Percentiles rank a stretch among this genome's conserved stretches.
Conservation (phyloP, 768 basidiomycete genomes). For the Rhodotorula kratochvilovae region DNA sequence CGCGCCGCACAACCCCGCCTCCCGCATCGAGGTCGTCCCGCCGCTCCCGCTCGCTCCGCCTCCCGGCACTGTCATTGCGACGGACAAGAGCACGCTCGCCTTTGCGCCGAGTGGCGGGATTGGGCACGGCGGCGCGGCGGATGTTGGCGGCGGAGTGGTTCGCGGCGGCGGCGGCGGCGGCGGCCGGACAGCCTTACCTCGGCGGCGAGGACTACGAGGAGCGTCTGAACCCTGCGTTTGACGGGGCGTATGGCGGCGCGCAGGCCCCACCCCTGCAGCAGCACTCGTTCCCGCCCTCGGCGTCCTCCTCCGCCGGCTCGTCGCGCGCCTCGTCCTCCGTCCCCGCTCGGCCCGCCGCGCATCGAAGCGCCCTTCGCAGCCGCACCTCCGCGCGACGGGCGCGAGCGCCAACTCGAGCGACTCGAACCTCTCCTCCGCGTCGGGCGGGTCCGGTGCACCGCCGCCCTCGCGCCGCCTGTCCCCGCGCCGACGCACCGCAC, state of each 20-base stretch:
- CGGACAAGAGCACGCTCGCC: conserved; percentile 36
- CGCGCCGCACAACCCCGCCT: conserved; percentile 60
- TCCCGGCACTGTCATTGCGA: conserved; percentile 41
- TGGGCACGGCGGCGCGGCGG: conserved; percentile 14
- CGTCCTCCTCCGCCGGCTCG: conserved; percentile 1
- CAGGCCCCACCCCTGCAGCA: not conserved
- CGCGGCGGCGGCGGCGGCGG: not conserved
- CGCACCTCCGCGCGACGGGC: not conserved
- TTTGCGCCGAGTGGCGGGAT: conserved; percentile 36
- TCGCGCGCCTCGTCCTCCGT: conserved; percentile 2
- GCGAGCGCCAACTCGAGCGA: conserved; percentile 17
- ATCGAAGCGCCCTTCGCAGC: not conserved
- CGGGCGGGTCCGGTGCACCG: not conserved
- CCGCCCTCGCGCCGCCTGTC: not conserved
- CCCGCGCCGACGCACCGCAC: not conserved
- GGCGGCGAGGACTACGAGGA: not conserved
- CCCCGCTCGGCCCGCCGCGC: not conserved
- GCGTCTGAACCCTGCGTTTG: conserved; percentile 1
- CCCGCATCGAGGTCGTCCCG: conserved; percentile 62
- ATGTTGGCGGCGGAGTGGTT: not conserved
- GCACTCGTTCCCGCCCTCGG: conserved; percentile 20
- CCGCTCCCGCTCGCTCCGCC: conserved; percentile 61
- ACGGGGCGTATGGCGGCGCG: not conserved
- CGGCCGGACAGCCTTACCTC: not conserved
- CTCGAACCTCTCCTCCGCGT: not conserved